phyloP scores from a whole-genome alignment of 805 yeast species.

The Yamadazyma akitaensis region DNA sequence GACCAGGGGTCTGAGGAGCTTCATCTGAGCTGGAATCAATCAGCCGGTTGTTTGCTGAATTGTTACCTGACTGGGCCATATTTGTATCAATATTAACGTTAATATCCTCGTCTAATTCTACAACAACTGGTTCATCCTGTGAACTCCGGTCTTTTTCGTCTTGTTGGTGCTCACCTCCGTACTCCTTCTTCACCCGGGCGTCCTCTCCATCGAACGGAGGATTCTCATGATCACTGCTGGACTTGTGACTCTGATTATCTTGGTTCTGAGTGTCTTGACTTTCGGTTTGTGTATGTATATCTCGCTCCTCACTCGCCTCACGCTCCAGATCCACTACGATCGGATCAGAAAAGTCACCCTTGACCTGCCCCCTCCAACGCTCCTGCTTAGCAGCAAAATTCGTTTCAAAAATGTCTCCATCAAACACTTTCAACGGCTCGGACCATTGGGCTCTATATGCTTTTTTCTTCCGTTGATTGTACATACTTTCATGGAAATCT shows the following conservation, averaged over 20 bases:
- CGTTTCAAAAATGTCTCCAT: slow-evolving; percentile 15
- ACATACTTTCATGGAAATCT: slow-evolving; percentile 3
- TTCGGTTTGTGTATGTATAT: neutral
- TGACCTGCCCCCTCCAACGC: neutral
- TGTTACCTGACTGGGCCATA: neutral
- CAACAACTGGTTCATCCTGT: neutral
- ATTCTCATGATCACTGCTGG: neutral
- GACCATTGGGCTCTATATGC: slow-evolving; percentile 19
- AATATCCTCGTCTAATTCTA: neutral
- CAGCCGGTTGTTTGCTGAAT: neutral
- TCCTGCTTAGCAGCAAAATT: neutral
- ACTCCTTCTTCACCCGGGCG: no score
- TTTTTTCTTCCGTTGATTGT: slow-evolving; percentile 16
- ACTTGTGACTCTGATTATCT: neutral
- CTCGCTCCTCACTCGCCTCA: neutral
- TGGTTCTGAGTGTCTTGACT: no score
- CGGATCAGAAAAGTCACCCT: slow-evolving; percentile 6
- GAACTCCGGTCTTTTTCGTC: no score
- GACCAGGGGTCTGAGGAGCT: neutral
- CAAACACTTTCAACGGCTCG: slow-evolving; percentile 13
- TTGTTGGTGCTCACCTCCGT: no score
- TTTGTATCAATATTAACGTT: neutral
- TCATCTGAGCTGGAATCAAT: neutral
- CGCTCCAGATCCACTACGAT: slow-evolving; percentile 5
- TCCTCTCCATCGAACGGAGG: no score